These are phyloP conservation scores for Hemisphaericaspora xylanilytica DNA, from an alignment of 1,139 yeast genomes.

Conservation along the genomic window DNA sequence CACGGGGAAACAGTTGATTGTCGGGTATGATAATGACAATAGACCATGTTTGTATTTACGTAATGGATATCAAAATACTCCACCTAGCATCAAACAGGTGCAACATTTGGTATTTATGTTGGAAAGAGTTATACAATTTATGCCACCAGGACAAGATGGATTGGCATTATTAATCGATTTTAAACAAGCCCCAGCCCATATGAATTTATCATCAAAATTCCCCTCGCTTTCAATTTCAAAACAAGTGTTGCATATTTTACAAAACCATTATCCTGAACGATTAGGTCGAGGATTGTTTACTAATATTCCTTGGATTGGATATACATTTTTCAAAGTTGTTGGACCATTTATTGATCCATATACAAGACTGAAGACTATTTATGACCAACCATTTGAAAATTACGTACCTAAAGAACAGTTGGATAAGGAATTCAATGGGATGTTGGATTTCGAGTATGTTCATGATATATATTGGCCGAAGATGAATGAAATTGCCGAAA, in stretches of 20 bases:
- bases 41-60: slow-evolving; percentile 88
- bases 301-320: slow-evolving; percentile 89
- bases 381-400: slow-evolving; percentile 80
- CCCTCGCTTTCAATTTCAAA: slow-evolving; percentile 53
- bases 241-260: slow-evolving; percentile 81
- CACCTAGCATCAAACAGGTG: slow-evolving; percentile 81
- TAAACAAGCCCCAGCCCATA: slow-evolving; percentile 53
- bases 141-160: slow-evolving; percentile 52
- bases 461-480: slow-evolving; percentile 82
- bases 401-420: slow-evolving; percentile 81
- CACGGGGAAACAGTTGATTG: slow-evolving; percentile 84
- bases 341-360: slow-evolving; percentile 95
- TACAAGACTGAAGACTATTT: slow-evolving; percentile 87
- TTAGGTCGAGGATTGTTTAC: slow-evolving; percentile 87
- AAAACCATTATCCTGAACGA: slow-evolving; percentile 95
- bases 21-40: slow-evolving; percentile 85
- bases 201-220: slow-evolving; percentile 40
- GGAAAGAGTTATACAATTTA: slow-evolving; percentile 45
- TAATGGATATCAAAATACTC: slow-evolving; percentile 93
- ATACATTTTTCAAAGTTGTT: slow-evolving; percentile 84
- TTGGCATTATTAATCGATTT: slow-evolving; percentile 62
- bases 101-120: slow-evolving; percentile 59
- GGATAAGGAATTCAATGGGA: slow-evolving; percentile 82
- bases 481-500: slow-evolving; percentile 55
- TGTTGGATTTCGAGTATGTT: slow-evolving; percentile 74